phyloP scores from a whole-genome alignment of 177 flowering plant species.

The Tripterygium wilfordii region DNA sequence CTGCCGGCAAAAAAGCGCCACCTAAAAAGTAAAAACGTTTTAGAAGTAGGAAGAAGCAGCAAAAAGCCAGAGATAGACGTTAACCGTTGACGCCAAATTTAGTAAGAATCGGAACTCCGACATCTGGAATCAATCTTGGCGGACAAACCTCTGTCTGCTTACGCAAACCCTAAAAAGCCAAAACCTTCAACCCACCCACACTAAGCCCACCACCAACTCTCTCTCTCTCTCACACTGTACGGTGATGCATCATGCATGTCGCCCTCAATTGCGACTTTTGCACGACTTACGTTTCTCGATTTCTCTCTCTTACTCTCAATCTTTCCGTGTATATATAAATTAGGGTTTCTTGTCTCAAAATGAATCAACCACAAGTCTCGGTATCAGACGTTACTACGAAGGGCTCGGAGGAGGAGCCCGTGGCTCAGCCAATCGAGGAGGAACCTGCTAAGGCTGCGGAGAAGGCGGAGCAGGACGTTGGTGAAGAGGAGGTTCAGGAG shows the following conservation, averaged over 20 bases:
- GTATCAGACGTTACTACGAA: conserved; percentile 6
- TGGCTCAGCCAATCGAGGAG: conserved; percentile 13
- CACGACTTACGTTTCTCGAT: conserved; percentile 24
- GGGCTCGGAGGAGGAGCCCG: conserved; percentile 31
- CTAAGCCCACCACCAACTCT: neutral
- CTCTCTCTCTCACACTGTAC: conserved; percentile 22
- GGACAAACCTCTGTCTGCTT: neutral
- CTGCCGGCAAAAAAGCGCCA: too few relatives aligned
- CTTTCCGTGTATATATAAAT: conserved; percentile 21
- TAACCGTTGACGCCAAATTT: too few relatives aligned
- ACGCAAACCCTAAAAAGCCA: neutral
- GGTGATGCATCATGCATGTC: conserved; percentile 71
- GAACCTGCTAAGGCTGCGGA: conserved; percentile 13
- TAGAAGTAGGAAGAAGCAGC: too few relatives aligned
- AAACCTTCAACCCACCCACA: neutral
- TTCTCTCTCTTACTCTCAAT: conserved; percentile 13
- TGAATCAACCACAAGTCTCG: conserved; percentile 21
- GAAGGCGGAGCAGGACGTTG: conserved; percentile 9
- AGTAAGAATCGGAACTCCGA: too few relatives aligned
- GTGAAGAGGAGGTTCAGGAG: conserved; percentile 15
- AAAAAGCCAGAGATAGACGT: too few relatives aligned
- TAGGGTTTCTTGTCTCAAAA: conserved; percentile 40
- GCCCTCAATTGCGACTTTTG: conserved; percentile 77
- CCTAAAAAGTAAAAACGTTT: too few relatives aligned
- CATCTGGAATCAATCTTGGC: neutral